Base-by-base conservation (phyloP, 192 early-diverging fungal genomes). In the Podila epicladia region DNA sequence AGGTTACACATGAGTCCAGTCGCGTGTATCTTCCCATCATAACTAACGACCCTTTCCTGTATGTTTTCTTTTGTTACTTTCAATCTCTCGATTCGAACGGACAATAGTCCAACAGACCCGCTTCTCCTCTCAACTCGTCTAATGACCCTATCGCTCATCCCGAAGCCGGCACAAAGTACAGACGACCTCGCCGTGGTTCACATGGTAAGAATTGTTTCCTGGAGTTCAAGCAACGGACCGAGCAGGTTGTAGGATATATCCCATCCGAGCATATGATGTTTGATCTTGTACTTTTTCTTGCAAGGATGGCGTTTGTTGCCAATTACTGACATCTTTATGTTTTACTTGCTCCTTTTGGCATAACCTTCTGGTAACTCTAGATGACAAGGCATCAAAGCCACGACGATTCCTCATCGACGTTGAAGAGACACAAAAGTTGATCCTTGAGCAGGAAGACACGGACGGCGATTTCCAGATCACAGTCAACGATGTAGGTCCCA, bases 391-490 rank as follows among this genome's bases (percentile, higher is more conserved):
- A 49, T 69, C 58, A 53, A 87, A 89, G 29, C 88, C 95, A 1
- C 85, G 95, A 29, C 85, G 88, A 41, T 96, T 97, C 76, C 77
- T 97, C 15, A 91, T 98, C 57, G 93, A 98, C 62, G 96, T 98
- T 1, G 91, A 90, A 51, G 90, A 90, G 62, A 95, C 95, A 4
- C 91, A 94, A 51, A 87, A 91, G 62, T 69, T 82, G 35, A 87
- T 99, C 9, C 84, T 99, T 35, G 91, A 86, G 64, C 97, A 99
- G 71, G 97, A 99, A 79, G 97, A 99, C 77, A 97, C 97, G 0
- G 93, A 98, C 84, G 94, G 94, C 31, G 95, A 99, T 71, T 93
- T 88, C 74, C 97, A 98, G 75, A 98, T 99, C 62, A 99, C 97
- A 3, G 86, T 99, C 33, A 89, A 94, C 64, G 97, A 99, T 83